phyloP scores from a whole-genome alignment of 139 green algal species.

The Micractinium sp. region DNA sequence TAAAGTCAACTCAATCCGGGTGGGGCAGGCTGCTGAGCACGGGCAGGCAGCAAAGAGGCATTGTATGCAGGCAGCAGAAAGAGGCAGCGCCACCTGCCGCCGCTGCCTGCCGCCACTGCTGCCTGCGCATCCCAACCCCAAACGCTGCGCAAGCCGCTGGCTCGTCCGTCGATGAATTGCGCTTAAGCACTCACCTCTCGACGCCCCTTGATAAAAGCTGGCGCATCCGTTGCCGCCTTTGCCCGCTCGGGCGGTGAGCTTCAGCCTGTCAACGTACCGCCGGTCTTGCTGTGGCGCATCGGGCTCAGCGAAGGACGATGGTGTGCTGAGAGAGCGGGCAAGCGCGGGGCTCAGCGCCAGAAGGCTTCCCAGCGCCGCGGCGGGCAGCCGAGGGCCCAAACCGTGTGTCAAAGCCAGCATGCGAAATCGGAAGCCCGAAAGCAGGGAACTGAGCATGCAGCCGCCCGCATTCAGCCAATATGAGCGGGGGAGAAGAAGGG shows the following conservation, averaged over 20 bases:
- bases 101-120: background rate
- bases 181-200: constrained; percentile 28
- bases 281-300: constrained; percentile 31
- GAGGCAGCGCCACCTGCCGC: background rate
- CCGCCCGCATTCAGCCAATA: no score
- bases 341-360: constrained; percentile 11
- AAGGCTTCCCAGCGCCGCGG: background rate
- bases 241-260: constrained; percentile 41
- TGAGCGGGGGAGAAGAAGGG: no score
- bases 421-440: background rate
- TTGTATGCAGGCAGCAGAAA: no score
- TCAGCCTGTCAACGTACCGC: constrained; percentile 52
- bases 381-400: background rate
- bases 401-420: background rate
- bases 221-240: constrained; percentile 52
- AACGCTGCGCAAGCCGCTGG: no score
- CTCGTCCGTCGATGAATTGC: no score
- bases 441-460: no score
- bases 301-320: background rate
- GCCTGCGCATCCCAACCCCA: background rate
- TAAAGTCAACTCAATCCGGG: no score
- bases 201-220: constrained; percentile 32
- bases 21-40: background rate
- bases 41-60: no score
- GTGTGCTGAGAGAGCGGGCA: background rate